Base-by-base conservation (phyloP, 2,329 filamentous ascomycete genomes). In the Fusarium haematococcum region DNA sequence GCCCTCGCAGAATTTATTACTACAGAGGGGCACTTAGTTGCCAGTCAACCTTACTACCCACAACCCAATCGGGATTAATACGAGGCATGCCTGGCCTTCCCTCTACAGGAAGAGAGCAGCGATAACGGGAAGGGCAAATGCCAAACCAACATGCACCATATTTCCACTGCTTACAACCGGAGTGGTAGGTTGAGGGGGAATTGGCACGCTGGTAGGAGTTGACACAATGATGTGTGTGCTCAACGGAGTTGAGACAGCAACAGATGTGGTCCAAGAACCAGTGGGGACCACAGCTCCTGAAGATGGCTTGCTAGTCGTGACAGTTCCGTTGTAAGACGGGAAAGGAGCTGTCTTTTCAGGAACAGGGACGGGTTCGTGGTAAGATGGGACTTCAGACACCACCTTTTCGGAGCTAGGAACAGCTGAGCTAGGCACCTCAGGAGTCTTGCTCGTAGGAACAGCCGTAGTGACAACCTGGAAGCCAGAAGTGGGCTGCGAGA, bases 261-360 rank as follows among this genome's bases (percentile, higher is more conserved):
- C 69, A 4, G 69, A 65, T 37, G 68, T 61, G 16, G 59, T 63
- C 23, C 54, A 65, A 10, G 60, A 57, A 23, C 67, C 63, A 6
- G 70, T 65, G n/a, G 52, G 62, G 14, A 43, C 61, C 2, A 68
- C 63, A 23, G 30, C 61, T 20, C 66, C 70, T 7, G 73, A 70
- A 37, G 65, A 58, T 3, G 58, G 56, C 35, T 27, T 62, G 20
- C 20, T 54, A 18, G 33, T 69, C 2, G 73, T 37, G 33, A 75
- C 33, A 10, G 73, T 75, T 45, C 73, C 70, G 54, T 75, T 75
- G 43, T 43, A 62, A 6, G 62, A 56, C 18, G 73, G 73, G 67
- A 66, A 75, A 20, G 70, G 70, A 8, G n/a, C 43, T 5, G 63
- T 52, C 48, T 73, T 25, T 11, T 37, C 64, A 7, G 73, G 52